These are phyloP conservation scores for Niveomyces coronatus DNA, from an alignment of 2,329 filamentous ascomycete genomes.

Conservation along the genomic window DNA sequence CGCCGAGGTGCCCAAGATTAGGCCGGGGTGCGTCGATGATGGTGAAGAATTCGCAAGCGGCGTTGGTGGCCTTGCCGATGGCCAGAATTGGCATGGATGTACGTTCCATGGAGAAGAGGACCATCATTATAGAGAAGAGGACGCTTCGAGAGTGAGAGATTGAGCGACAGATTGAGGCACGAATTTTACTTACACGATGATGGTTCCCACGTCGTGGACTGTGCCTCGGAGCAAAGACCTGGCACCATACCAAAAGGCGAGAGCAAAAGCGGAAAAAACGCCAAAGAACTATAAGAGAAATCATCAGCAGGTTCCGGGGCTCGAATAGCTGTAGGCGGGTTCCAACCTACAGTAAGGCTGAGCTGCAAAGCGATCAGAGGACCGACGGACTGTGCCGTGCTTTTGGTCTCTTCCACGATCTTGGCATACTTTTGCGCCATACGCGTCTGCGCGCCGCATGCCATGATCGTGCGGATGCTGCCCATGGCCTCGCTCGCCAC, in stretches of 20 bases:
- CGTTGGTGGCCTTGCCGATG: conserved; percentile 45
- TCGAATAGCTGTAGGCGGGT: no score
- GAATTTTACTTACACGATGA: conserved; percentile 38
- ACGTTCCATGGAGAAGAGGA: conserved; percentile 45
- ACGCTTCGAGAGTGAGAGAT: conserved; percentile 23
- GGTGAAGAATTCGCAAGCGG: conserved; percentile 47
- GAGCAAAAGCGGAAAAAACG: conserved; percentile 40
- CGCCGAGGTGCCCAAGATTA: conserved; percentile 23
- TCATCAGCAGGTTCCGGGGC: no score
- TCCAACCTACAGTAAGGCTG: conserved; percentile 31
- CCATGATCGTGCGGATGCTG: conserved; percentile 51
- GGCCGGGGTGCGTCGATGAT: conserved; percentile 40
- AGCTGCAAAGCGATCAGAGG: conserved; percentile 45
- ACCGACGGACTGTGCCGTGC: conserved; percentile 36
- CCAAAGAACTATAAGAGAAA: conserved; percentile 37
- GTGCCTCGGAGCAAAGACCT: conserved; percentile 37
- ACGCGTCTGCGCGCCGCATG: conserved; percentile 49
- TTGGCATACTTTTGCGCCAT: conserved; percentile 42
- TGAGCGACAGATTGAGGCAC: not conserved
- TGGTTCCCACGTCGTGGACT: conserved; percentile 38
- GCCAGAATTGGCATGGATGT: conserved; percentile 50
- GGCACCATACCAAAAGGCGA: conserved; percentile 54
- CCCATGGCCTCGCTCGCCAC: conserved; percentile 52
- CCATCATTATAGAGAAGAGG: conserved; percentile 48
- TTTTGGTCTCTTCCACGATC: conserved; percentile 44